Evolutionary conservation across 495 filamentous ascomycete genomes (phyloP), one percentile per base, ranked within the genome.

Genomic region (Aspergillus conjunctus): DNA sequence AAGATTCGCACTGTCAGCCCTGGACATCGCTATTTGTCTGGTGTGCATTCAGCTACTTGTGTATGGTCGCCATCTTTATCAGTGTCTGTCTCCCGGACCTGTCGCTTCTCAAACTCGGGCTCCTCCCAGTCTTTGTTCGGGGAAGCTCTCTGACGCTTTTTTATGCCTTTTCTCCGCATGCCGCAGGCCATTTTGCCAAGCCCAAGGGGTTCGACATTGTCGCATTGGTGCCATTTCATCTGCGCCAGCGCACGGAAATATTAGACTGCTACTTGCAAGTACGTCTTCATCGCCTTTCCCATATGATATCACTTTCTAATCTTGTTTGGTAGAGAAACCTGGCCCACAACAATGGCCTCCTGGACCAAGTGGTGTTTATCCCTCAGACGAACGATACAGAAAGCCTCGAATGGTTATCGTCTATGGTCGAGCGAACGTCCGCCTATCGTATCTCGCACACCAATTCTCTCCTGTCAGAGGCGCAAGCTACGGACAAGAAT

Each of bases 321-420:
- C 14, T 26, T 43, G 22, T 12, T 15, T 52, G 20, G 11, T 37
- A 81, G 74, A 76, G 76, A 68, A 86, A 86, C 54, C 66, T 86
- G 12, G 75, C 71, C 37, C 65, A 70, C 1, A 83, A 85, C 52
- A 76, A 77, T 39, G 83, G 83, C 6, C 75, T 79, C 49, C 72
- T 85, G 11, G 81, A 86, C 54, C 75, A 79, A 49, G 80, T 85
- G 26, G 68, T 79, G 37, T 85, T 83, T 59, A 70, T 83, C 55
- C 73, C 77, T n/a, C 77, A 79, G 54, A 85, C 80, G 7, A 66
- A 75, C 20, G 74, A 81, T 37, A 51, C 73, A 15, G 65, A 68
- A 41, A 77, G 83, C 60, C 66, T 84, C 17, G 61, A 73, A 41
- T 84, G 78, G 73, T 73, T 85, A 7, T 49, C 73, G 11, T 63